Evolutionary conservation across 805 yeast genomes (phyloP), one percentile per base, ranked within the genome.

Genomic region (Sungouiozyma intestinalis): DNA sequence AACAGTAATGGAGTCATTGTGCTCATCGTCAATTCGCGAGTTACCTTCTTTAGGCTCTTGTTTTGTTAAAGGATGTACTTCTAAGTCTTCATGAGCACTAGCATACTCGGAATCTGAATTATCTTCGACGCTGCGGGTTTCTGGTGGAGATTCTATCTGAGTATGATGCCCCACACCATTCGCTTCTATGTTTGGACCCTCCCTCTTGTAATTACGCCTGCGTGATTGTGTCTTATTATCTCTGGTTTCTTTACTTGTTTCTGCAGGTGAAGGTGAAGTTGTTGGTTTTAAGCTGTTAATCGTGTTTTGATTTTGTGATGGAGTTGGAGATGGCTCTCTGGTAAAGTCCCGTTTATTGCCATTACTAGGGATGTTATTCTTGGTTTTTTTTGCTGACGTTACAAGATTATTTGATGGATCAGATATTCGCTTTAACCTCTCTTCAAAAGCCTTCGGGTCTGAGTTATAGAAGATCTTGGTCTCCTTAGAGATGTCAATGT

Each of bases 381-480:
- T 24, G 11, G 29, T 7, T 24, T 11, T 6, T 11, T 24, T 24
- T 24, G 29, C 6, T 7, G 29, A 7, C 11, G 11, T 24, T 24
- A 24, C 9, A 7, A 24, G 11, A 24, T 20, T 29, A n/a, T 18
- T 19, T 29, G 32, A 8, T 18, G 48, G 48, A 3, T 44, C 50
- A 3, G 58, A 50, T 16, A 57, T 32, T 37, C 48, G 51, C 41
- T 56, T 62, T 17, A 65, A 35, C 31, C 42, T 45, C 19, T 54
- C 58, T 17, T 59, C 52, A 8, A 57, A 55, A 6, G 44, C 32
- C 35, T 49, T 53, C 8, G 62, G 55, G 17, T 64, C 60, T 14
- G 42, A 40, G 2, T 40, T 19, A 20, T 51, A 39, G 3, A 54
- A 48, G 11, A 48, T 38, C 40, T 44, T 53, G 9, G 48, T 42